Evolutionary conservation across 2,329 filamentous ascomycete species (phyloP).

Genomic region (Fusarium miscanthi): DNA sequence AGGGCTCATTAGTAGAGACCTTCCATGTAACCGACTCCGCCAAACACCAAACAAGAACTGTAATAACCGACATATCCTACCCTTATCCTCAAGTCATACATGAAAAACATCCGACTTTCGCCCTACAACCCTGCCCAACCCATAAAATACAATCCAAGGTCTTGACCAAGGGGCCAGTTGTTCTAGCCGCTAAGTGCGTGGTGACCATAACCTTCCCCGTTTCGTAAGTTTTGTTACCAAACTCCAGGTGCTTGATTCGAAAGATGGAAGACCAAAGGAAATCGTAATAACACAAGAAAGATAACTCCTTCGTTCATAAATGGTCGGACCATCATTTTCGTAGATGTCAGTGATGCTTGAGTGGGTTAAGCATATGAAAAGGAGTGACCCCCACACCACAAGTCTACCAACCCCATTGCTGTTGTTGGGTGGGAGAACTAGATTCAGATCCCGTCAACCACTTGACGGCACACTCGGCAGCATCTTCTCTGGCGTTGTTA

Average conservation of each 20-base stretch:
- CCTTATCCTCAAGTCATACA: slow-evolving; percentile 22
- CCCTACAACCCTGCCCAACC: neutral
- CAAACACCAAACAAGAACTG: slow-evolving; percentile 12
- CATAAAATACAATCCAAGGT: slow-evolving; percentile 17
- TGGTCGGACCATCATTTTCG: neutral
- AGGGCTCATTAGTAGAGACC: neutral
- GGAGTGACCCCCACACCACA: slow-evolving; percentile 1
- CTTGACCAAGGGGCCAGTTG: neutral
- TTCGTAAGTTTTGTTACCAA: slow-evolving; percentile 31
- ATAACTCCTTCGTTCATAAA: slow-evolving; percentile 16
- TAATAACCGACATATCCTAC: slow-evolving; percentile 15
- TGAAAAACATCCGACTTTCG: slow-evolving; percentile 17
- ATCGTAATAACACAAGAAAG: slow-evolving; percentile 5
- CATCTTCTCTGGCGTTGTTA: slow-evolving; percentile 90
- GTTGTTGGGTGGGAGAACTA: slow-evolving; percentile 36
- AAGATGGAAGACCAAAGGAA: slow-evolving; percentile 9
- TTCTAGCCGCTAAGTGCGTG: slow-evolving; percentile 5
- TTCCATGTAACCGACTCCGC: slow-evolving; percentile 15
- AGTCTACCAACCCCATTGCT: slow-evolving; percentile 41
- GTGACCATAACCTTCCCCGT: slow-evolving; percentile 19
- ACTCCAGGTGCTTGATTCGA: slow-evolving; percentile 37
- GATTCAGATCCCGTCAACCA: slow-evolving; percentile 59
- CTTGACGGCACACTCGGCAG: slow-evolving; percentile 82
- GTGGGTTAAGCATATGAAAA: slow-evolving; percentile 7
- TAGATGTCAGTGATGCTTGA: neutral